Evolutionary conservation across 2,329 filamentous ascomycete species (phyloP).

Genomic region (Nemania sp.): DNA sequence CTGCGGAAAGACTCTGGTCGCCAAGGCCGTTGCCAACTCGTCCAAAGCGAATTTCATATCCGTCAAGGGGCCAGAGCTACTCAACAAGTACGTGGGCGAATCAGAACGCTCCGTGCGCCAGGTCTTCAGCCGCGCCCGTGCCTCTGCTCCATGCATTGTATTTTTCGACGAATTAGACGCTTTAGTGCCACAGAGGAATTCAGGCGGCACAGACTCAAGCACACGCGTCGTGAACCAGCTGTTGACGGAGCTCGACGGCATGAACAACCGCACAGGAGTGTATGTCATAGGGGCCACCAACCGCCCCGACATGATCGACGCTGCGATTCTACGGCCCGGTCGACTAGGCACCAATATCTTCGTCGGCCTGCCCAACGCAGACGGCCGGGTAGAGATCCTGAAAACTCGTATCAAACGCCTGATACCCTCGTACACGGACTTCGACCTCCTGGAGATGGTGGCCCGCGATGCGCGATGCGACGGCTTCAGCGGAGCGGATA

Average conservation of each 20-base stretch:
- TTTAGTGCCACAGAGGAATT: slow-evolving; percentile 81
- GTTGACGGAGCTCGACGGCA: slow-evolving; percentile 89
- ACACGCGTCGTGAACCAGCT: slow-evolving; percentile 92
- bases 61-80: slow-evolving; percentile 91
- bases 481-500: slow-evolving; percentile 74
- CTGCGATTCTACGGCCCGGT: slow-evolving; percentile 90
- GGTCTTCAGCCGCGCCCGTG: slow-evolving; percentile 85
- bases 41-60: slow-evolving; percentile 97
- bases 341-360: slow-evolving; percentile 87
- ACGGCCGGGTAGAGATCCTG: slow-evolving; percentile 85
- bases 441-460: slow-evolving; percentile 49
- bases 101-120: slow-evolving; percentile 91
- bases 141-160: slow-evolving; percentile 87
- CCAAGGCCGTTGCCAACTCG: slow-evolving; percentile 94
- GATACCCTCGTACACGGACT: slow-evolving; percentile 33
- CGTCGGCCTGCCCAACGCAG: slow-evolving; percentile 78
- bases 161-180: slow-evolving; percentile 99
- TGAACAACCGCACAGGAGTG: slow-evolving; percentile 78
- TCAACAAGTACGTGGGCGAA: slow-evolving; percentile 98
- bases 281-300: slow-evolving; percentile 97
- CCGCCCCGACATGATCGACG: slow-evolving; percentile 92
- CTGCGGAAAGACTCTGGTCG: slow-evolving; percentile 94
- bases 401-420: slow-evolving; percentile 56
- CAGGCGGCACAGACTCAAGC: slow-evolving; percentile 76
- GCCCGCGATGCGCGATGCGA: slow-evolving; percentile 69